Conservation (phyloP, 2,329 filamentous ascomycete species). For the Stemphylium lycopersici region DNA sequence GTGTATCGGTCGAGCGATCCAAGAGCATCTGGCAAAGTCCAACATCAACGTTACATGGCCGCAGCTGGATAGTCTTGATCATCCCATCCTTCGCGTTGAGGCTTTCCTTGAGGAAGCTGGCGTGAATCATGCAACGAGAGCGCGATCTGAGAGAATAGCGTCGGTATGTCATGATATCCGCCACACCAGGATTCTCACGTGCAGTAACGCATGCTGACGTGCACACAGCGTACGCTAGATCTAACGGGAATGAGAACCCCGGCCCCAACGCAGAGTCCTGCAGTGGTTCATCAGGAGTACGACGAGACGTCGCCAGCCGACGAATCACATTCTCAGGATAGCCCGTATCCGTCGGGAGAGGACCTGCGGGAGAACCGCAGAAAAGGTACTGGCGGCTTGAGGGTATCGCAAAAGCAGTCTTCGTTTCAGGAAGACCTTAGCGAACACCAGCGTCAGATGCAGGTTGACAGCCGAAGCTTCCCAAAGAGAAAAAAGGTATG, state of each 20-base stretch:
- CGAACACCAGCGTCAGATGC: conserved; percentile 44
- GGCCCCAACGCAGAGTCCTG: conserved; percentile 30
- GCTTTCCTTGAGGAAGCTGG: conserved; percentile 41
- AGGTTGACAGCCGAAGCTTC: conserved; percentile 38
- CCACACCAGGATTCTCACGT: background rate
- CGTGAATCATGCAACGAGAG: conserved; percentile 9
- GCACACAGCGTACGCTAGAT: conserved; percentile 32
- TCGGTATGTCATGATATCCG: conserved; percentile 28
- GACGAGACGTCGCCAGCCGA: conserved; percentile 13
- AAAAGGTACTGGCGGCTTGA: conserved; percentile 37
- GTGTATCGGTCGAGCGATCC: conserved; percentile 37
- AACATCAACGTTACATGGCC: conserved; percentile 36
- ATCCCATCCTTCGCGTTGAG: conserved; percentile 38
- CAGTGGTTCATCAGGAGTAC: conserved; percentile 11
- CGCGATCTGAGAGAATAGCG: conserved; percentile 32
- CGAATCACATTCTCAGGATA: conserved; percentile 7
- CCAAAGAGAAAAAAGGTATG: conserved; percentile 40
- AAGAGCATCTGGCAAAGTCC: conserved; percentile 35
- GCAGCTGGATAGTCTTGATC: conserved; percentile 28
- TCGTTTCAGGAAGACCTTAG: conserved; percentile 36
- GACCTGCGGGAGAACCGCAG: conserved; percentile 18
- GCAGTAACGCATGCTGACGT: conserved; percentile 12
- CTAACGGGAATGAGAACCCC: conserved; percentile 34
- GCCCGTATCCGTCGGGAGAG: conserved; percentile 1
- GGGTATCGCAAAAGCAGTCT: conserved; percentile 32